Percentiles rank a stretch among this genome's conserved stretches.
Conservation (phyloP, 2,329 filamentous ascomycete species). For the Torrubiella hemipterigena region DNA sequence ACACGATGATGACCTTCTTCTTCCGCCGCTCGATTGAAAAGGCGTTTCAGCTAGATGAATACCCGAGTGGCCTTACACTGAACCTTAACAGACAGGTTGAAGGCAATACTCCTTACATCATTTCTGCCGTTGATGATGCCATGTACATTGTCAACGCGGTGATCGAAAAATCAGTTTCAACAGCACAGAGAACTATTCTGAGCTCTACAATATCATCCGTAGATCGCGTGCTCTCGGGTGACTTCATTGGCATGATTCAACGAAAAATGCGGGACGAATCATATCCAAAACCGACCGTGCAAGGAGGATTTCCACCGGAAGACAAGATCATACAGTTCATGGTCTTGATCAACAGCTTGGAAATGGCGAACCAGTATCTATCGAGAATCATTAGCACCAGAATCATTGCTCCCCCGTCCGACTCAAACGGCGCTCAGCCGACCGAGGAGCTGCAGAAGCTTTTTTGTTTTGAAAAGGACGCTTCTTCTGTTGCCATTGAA, state of each 20-base stretch:
- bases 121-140: constrained; percentile 91
- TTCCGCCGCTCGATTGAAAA: constrained; percentile 94
- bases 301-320: constrained; percentile 76
- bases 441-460: constrained; percentile 42
- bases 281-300: constrained; percentile 69
- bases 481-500: constrained; percentile 53
- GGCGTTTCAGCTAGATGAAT: constrained; percentile 91
- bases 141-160: constrained; percentile 98
- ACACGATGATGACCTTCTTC: constrained; percentile 90
- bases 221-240: constrained; percentile 66
- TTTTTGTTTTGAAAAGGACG: constrained; percentile 74
- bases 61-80: constrained; percentile 66
- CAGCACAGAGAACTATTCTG: constrained; percentile 69
- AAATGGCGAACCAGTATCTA: constrained; percentile 84
- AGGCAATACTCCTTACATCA: constrained; percentile 78
- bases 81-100: constrained; percentile 60
- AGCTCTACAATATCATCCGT: constrained; percentile 68
- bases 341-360: constrained; percentile 89
- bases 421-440: constrained; percentile 20
- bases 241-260: constrained; percentile 95
- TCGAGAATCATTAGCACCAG: constrained; percentile 68
- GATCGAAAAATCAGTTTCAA: constrained; percentile 74
- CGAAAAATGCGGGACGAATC: constrained; percentile 95
- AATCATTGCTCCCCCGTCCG: constrained; percentile 32
- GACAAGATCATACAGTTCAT: constrained; percentile 81